Percentiles rank a stretch among this genome's conserved stretches.
Evolutionary conservation across 805 yeast species (phyloP).

Genomic region (Dipodascus albidus): DNA sequence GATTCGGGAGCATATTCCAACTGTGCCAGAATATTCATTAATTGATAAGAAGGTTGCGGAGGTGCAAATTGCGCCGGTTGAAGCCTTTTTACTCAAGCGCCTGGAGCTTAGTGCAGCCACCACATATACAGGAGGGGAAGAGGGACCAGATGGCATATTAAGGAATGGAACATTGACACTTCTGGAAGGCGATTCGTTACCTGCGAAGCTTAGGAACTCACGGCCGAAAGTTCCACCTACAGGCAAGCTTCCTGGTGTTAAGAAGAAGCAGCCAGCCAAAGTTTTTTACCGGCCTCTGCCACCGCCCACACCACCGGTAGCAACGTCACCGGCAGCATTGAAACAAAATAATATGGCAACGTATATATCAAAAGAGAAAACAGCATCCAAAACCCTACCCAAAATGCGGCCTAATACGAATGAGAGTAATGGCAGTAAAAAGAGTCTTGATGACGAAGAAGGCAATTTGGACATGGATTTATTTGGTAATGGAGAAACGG

Average conservation of each 20-base stretch:
- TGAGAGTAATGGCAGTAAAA: neutral
- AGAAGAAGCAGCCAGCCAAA: conserved; percentile 33
- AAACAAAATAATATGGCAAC: too few relatives aligned
- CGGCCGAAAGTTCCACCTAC: conserved; percentile 83
- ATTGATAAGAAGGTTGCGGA: conserved; percentile 42
- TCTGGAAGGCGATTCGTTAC: conserved; percentile 76
- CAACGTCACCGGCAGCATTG: neutral
- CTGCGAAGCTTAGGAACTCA: conserved; percentile 61
- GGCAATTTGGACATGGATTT: neutral
- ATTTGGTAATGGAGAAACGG: neutral
- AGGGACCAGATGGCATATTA: conserved; percentile 6
- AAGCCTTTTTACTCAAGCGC: conserved; percentile 36
- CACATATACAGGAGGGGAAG: conserved; percentile 4
- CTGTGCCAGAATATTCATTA: conserved; percentile 38
- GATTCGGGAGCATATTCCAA: conserved; percentile 52
- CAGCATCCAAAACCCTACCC: neutral
- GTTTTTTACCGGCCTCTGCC: conserved; percentile 14
- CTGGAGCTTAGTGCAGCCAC: conserved; percentile 19
- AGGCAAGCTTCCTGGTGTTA: conserved; percentile 64
- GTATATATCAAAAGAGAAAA: neutral
- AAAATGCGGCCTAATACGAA: too few relatives aligned
- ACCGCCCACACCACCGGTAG: neutral
- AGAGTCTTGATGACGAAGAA: neutral
- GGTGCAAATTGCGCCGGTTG: conserved; percentile 44
- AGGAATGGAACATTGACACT: conserved; percentile 11